Base-by-base conservation (phyloP, 129 eudicot genomes). In the Lactuca saligna region DNA sequence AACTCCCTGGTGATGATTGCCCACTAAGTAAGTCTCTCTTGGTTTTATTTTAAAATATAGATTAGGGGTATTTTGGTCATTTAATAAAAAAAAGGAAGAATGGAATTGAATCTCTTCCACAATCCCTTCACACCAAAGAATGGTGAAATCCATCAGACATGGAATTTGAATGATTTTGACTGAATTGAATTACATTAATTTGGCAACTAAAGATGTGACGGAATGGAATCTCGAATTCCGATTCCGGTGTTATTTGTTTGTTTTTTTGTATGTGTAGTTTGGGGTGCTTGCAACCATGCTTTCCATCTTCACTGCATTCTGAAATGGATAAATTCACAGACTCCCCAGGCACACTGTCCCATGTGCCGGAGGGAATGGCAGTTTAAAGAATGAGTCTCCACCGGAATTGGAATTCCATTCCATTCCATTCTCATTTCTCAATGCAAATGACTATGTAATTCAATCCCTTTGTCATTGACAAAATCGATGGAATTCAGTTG, bases 261-360 rank as follows among this genome's bases (percentile, higher is more conserved):
- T 38, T 44, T 9, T 3, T 39, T 39, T 39, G 8, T 39, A 0
- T 44, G 46, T 81, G 84, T 87, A 94, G 99, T 94, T 49, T 94
- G 99, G 99, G 99, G 99, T 48, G 86, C 91, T 31, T 94, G 99
- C 83, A 94, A 89, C 77, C 99, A 94, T 77, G 96, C 97, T 13
- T 94, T 89, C 78, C 97, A 89, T 85, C 96, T 94, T 63, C 99
- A 94, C 59, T 94, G 99, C 79, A 94, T 93, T 77, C 81, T 89
- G 82, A 94, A 94, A 75, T 94, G 99, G 99, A 96, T 94, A 76
- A 90, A 87, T 76, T 94, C 97, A 15, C 97, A 89, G 76, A 87
- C 93, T 29, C 76, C 96, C 9, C 95, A 94, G 69, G 99, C 97
- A 8, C 96, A 89, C 59, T 94, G 97, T 66, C 99, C 96, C 61